These are phyloP conservation scores for Fusarium dlaminii DNA, from an alignment of 2,329 filamentous ascomycete species.

Conservation along the genomic window DNA sequence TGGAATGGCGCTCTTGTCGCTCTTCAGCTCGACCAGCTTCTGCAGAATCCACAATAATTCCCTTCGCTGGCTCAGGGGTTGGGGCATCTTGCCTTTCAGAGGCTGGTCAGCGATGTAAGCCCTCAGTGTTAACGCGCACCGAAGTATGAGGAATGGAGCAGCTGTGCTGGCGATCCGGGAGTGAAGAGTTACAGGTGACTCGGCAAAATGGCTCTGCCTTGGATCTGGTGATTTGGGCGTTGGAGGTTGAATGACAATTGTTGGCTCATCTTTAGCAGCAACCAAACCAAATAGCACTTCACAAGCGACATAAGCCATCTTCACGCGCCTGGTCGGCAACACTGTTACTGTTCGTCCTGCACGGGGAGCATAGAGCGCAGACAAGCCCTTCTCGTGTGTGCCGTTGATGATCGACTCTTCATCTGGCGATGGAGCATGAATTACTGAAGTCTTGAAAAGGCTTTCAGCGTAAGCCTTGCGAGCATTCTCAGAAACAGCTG, in stretches of 20 bases:
- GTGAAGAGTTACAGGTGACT: conserved; percentile 49
- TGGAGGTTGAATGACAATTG: conserved; percentile 52
- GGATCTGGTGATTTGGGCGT: conserved; percentile 53
- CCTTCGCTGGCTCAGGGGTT: conserved; percentile 80
- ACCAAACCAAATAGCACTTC: conserved; percentile 81
- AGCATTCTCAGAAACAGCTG: conserved; percentile 71
- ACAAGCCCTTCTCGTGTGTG: conserved; percentile 61
- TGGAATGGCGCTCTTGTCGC: conserved; percentile 76
- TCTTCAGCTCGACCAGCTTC: conserved; percentile 72
- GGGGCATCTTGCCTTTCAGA: conserved; percentile 86
- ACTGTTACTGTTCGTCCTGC: conserved; percentile 78
- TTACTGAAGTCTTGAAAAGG: conserved; percentile 83
- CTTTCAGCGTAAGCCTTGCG: conserved; percentile 76
- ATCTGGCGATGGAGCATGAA: conserved; percentile 69
- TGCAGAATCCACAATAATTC: conserved; percentile 79
- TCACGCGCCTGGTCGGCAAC: conserved; percentile 69
- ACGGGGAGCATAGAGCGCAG: conserved; percentile 68
- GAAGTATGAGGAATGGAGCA: conserved; percentile 83
- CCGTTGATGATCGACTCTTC: conserved; percentile 65
- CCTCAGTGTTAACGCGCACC: conserved; percentile 82
- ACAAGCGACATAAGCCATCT: conserved; percentile 83
- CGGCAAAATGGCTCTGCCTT: conserved; percentile 32
- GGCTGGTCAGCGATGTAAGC: conserved; percentile 92
- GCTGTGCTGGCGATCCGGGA: conserved; percentile 76
- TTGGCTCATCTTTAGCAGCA: conserved; percentile 52